Conservation (phyloP, 257 asterid genomes). For the Lantana camara region DNA sequence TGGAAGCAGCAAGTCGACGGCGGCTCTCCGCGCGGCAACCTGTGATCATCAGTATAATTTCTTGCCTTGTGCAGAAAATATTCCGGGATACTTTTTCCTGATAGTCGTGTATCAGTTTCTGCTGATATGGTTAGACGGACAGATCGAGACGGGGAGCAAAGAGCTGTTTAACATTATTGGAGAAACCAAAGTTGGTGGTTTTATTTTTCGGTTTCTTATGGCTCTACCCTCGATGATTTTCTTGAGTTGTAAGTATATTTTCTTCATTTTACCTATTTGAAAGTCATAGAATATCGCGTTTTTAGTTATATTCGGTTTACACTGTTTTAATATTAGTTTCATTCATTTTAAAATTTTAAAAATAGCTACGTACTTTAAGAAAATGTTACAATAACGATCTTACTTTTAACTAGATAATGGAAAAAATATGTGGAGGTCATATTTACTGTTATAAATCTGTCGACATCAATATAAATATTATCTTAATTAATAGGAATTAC, state of each 20-base stretch:
- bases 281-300: too few species aligned
- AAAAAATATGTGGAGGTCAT: too few species aligned
- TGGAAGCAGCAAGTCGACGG: not conserved
- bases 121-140: conserved; percentile 42
- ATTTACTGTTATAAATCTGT: too few species aligned
- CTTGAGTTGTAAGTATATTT: conserved; percentile 44
- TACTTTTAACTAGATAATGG: too few species aligned
- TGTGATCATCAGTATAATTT: conserved; percentile 62
- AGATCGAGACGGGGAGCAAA: conserved; percentile 46
- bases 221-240: conserved; percentile 54
- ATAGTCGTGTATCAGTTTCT: conserved; percentile 50
- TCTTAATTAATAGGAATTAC: too few species aligned
- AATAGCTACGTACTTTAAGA: too few species aligned
- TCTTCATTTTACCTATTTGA: too few species aligned
- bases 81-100: conserved; percentile 43
- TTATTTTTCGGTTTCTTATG: conserved; percentile 55
- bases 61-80: conserved; percentile 63
- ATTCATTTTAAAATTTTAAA: too few species aligned
- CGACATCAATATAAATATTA: too few species aligned
- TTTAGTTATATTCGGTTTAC: too few species aligned
- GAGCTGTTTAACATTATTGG: conserved; percentile 46
- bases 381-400: too few species aligned
- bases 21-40: not conserved
- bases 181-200: conserved; percentile 51
- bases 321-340: too few species aligned